Percentiles rank a stretch among this genome's conserved stretches.
phyloP scores from a whole-genome alignment of 2,329 filamentous ascomycete genomes.

The Botryosphaeria dothidea region DNA sequence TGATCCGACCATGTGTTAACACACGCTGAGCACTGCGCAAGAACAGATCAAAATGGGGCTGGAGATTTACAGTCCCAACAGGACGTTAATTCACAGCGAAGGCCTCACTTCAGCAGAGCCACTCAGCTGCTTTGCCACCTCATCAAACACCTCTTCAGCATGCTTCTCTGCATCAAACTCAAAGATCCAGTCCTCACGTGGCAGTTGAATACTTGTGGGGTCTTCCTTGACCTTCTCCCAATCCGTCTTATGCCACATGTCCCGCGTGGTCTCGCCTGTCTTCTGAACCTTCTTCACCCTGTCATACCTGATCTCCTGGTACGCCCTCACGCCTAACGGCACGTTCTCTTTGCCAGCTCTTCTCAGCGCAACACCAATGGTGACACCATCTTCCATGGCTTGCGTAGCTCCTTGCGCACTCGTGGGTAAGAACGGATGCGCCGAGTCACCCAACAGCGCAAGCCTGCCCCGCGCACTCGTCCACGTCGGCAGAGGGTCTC shows the following conservation, averaged over 20 bases:
- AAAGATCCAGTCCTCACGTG: conserved; percentile 11
- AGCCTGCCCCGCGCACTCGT: conserved; percentile 1
- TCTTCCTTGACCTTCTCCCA: conserved; percentile 21
- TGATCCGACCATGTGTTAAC: too few relatives aligned
- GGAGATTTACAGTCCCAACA: too few relatives aligned
- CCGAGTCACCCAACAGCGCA: conserved; percentile 20
- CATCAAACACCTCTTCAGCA: conserved; percentile 22
- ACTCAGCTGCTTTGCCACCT: conserved; percentile 27
- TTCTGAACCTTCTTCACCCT: conserved; percentile 25
- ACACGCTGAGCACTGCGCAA: too few relatives aligned
- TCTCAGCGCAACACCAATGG: conserved; percentile 13
- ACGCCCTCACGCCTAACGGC: neutral
- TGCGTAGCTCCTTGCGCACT: conserved; percentile 19
- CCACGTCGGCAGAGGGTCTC: conserved; percentile 21
- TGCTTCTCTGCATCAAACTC: conserved; percentile 11
- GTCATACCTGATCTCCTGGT: conserved; percentile 14
- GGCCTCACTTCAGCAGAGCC: neutral
- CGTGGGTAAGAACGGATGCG: conserved; percentile 21
- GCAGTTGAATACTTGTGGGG: neutral
- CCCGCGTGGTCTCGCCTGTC: conserved; percentile 14
- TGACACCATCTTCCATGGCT: conserved; percentile 22
- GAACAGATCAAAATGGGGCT: too few relatives aligned
- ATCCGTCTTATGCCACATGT: conserved; percentile 28
- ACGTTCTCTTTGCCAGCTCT: conserved; percentile 13
- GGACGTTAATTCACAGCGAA: neutral